phyloP scores from a whole-genome alignment of 2,329 filamentous ascomycete genomes.

The Leptosphaerulina australis region DNA sequence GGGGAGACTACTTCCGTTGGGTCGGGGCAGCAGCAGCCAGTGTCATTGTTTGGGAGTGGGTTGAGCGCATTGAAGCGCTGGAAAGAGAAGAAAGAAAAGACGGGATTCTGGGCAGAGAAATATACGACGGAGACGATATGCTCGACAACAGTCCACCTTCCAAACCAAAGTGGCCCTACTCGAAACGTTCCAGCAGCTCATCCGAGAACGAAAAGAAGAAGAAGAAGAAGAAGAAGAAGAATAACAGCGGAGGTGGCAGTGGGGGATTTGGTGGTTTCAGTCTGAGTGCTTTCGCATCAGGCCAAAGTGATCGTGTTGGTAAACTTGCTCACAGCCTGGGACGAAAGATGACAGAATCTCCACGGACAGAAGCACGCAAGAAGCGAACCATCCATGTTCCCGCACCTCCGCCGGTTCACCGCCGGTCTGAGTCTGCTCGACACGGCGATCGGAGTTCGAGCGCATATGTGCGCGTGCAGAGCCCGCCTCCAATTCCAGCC shows the following conservation, averaged over 20 bases:
- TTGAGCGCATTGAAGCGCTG: slow-evolving; percentile 89
- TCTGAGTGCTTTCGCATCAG: slow-evolving; percentile 33
- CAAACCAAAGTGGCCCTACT: slow-evolving; percentile 57
- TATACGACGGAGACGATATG: slow-evolving; percentile 95
- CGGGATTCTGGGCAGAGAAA: slow-evolving; percentile 85
- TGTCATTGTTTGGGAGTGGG: slow-evolving; percentile 99
- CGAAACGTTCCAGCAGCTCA: slow-evolving; percentile 48
- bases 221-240: no score
- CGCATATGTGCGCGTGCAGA: slow-evolving; percentile 40
- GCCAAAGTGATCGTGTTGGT: slow-evolving; percentile 32
- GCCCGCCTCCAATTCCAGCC: slow-evolving; percentile 53
- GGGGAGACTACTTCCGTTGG: slow-evolving; percentile 96
- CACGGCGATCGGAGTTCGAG: slow-evolving; percentile 33
- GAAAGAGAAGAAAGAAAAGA: slow-evolving; percentile 94
- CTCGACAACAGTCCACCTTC: slow-evolving; percentile 69
- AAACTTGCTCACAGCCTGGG: slow-evolving; percentile 38
- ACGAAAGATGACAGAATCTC: slow-evolving; percentile 37
- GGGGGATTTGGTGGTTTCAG: slow-evolving; percentile 28
- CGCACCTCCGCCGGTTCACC: slow-evolving; percentile 38
- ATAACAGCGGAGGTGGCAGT: slow-evolving; percentile 26
- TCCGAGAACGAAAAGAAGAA: slow-evolving; percentile 38
- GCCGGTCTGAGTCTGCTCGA: slow-evolving; percentile 35
- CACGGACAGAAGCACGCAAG: slow-evolving; percentile 36
- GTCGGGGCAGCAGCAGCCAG: slow-evolving; percentile 93
- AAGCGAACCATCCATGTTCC: slow-evolving; percentile 44